phyloP scores from a whole-genome alignment of 805 yeast genomes.

The Wickerhamiella lipophila region DNA sequence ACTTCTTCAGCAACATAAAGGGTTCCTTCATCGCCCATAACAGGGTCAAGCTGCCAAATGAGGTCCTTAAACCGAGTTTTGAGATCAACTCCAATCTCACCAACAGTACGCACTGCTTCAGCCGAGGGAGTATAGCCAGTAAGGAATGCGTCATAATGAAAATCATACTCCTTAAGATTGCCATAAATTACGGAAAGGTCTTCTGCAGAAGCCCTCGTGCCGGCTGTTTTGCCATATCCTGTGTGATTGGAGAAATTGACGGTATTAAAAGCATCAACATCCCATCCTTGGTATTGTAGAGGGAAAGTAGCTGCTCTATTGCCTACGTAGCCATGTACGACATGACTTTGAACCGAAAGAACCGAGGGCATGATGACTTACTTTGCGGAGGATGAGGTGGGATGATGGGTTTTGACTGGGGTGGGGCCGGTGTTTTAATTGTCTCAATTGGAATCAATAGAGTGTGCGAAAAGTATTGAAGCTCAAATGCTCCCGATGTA shows the following conservation, averaged over 20 bases:
- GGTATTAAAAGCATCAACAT: conserved; percentile 79
- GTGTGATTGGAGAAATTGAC: conserved; percentile 88
- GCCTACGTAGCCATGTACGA: conserved; percentile 92
- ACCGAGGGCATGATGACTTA: conserved; percentile 18
- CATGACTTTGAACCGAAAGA: conserved; percentile 73
- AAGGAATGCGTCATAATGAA: conserved; percentile 50
- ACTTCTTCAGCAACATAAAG: conserved; percentile 53
- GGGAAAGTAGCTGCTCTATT: conserved; percentile 87
- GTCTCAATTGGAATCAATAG: too few relatives aligned
- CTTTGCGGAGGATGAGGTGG: too few relatives aligned
- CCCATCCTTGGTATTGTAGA: conserved; percentile 77
- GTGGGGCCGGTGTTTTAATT: too few relatives aligned
- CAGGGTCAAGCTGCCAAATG: conserved; percentile 74
- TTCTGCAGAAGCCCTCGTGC: conserved; percentile 37
- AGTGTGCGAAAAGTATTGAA: too few relatives aligned
- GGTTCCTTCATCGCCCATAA: conserved; percentile 79
- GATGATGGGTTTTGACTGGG: too few relatives aligned
- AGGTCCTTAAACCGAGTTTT: conserved; percentile 21
- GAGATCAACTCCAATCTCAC: conserved; percentile 32
- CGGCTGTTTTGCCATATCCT: conserved; percentile 62
- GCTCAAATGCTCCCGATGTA: too few relatives aligned
- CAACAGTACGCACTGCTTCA: conserved; percentile 41
- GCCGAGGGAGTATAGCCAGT: conserved; percentile 71
- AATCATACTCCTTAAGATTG: conserved; percentile 42
- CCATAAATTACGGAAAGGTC: conserved; percentile 38